Conservation (phyloP, 2,329 filamentous ascomycete genomes). For the Botryosphaeria dothidea region DNA sequence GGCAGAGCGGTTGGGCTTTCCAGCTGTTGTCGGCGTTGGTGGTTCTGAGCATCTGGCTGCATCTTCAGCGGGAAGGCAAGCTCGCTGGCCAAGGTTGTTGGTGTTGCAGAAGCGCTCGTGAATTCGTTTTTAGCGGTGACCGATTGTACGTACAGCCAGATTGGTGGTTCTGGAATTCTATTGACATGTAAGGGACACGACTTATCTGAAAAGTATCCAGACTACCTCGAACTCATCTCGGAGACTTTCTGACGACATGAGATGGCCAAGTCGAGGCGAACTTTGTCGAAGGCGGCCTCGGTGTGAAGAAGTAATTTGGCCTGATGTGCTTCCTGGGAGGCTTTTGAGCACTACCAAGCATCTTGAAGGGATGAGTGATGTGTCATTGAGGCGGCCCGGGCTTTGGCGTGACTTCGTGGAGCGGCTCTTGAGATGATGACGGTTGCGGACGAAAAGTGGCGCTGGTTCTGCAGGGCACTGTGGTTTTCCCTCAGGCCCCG, state of each 20-base stretch:
- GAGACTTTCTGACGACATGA: slow-evolving; percentile 24
- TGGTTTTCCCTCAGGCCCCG: slow-evolving; percentile 16
- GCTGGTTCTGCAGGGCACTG: slow-evolving; percentile 17
- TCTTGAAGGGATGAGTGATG: slow-evolving; percentile 28
- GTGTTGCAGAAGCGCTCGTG: too few species aligned
- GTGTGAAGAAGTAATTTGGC: slow-evolving; percentile 30
- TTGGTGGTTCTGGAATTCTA: slow-evolving; percentile 21
- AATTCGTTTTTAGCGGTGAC: slow-evolving; percentile 13
- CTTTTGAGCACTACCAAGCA: slow-evolving; percentile 28
- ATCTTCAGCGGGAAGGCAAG: neutral
- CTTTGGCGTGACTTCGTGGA: slow-evolving; percentile 14
- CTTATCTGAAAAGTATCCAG: too few species aligned
- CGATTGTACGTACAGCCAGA: slow-evolving; percentile 30
- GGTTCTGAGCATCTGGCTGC: too few species aligned
- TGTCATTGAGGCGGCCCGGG: slow-evolving; percentile 24
- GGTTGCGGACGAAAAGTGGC: slow-evolving; percentile 14
- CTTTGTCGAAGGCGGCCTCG: slow-evolving; percentile 23
- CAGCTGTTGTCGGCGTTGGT: neutral
- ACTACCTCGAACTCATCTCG: neutral
- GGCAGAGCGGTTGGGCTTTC: neutral
- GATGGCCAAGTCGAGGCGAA: slow-evolving; percentile 29
- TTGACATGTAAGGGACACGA: neutral
- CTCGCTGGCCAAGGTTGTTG: neutral
- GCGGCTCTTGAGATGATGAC: neutral
- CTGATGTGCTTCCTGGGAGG: slow-evolving; percentile 24